Conservation (phyloP, 2,329 filamentous ascomycete species). For the Ceratocystis ficicola region DNA sequence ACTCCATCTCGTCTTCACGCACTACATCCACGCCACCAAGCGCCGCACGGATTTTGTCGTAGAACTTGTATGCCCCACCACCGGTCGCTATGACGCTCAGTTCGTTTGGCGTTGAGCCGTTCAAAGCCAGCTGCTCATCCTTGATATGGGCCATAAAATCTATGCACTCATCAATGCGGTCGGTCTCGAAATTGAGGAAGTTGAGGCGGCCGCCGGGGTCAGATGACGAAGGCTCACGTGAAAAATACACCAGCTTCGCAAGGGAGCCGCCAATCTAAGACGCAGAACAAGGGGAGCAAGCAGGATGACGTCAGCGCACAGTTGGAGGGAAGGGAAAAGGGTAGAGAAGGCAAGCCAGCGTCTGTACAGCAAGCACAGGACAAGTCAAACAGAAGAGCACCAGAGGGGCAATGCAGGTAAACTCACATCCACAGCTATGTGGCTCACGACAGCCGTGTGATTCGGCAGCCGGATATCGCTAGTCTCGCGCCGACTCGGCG, state of each 20-base stretch:
- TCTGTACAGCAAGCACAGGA: not conserved
- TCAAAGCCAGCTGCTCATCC: conserved; percentile 63
- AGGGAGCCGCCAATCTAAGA: conserved; percentile 82
- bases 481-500: conserved; percentile 49
- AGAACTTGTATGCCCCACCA: conserved; percentile 92
- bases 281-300: not conserved
- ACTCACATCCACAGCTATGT: conserved; percentile 89
- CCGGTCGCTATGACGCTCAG: conserved; percentile 92
- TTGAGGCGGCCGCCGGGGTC: conserved; percentile 82
- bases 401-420: conserved; percentile 20
- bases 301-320: conserved; percentile 22
- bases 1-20: conserved; percentile 97
- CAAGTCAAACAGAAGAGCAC: not conserved
- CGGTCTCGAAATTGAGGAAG: conserved; percentile 93
- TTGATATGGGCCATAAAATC: conserved; percentile 81
- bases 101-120: conserved; percentile 57
- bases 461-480: conserved; percentile 94
- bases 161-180: conserved; percentile 84
- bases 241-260: conserved; percentile 95
- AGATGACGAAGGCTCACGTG: conserved; percentile 65
- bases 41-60: conserved; percentile 74
- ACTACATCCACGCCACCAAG: conserved; percentile 70
- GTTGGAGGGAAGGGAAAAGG: conserved; percentile 5
- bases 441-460: conserved; percentile 87
- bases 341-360: not conserved